Percentiles rank a stretch among this genome's conserved stretches.
Evolutionary conservation across 2,329 filamentous ascomycete species (phyloP).

Genomic region (Colletotrichum orbiculare): DNA sequence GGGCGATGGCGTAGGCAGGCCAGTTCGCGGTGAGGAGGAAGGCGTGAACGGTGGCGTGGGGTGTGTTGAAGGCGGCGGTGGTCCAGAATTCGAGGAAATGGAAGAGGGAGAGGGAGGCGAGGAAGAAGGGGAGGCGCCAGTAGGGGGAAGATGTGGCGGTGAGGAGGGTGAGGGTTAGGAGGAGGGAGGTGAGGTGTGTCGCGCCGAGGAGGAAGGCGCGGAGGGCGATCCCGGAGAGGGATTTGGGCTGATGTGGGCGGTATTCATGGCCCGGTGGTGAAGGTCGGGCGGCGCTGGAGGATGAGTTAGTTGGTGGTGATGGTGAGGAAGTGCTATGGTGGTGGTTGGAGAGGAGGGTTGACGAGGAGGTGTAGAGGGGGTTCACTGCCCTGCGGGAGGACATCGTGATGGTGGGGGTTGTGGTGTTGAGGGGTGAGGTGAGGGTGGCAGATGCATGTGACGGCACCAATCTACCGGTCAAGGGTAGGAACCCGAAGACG

Average conservation of each 20-base stretch:
- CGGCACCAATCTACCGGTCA: not conserved
- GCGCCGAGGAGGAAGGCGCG: constrained; percentile 67
- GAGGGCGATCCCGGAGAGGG: constrained; percentile 68
- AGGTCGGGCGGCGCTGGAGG: constrained; percentile 24
- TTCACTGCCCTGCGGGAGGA: constrained; percentile 19
- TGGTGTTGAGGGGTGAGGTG: constrained; percentile 29
- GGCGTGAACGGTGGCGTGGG: constrained; percentile 75
- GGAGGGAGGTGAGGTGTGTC: constrained; percentile 50
- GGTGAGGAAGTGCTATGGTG: not conserved
- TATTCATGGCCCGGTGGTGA: constrained; percentile 45
- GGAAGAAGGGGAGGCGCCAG: constrained; percentile 75
- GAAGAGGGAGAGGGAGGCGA: constrained; percentile 78
- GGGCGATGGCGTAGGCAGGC: constrained; percentile 84
- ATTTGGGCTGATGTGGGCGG: constrained; percentile 62
- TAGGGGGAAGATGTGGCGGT: constrained; percentile 56
- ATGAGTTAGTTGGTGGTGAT: constrained; percentile 36
- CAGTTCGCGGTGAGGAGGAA: constrained; percentile 91
- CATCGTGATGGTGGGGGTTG: constrained; percentile 23
- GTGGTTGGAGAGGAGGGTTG: constrained; percentile 1
- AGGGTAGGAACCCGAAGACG: constrained; percentile 2
- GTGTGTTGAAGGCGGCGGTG: constrained; percentile 86
- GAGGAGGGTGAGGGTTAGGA: constrained; percentile 47
- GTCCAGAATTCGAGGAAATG: constrained; percentile 98
- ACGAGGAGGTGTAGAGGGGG: constrained; percentile 11
- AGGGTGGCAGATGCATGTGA: not conserved